These are phyloP conservation scores for Solanum medicagineum DNA, from an alignment of 257 asterid genomes.

Conservation along the genomic window DNA sequence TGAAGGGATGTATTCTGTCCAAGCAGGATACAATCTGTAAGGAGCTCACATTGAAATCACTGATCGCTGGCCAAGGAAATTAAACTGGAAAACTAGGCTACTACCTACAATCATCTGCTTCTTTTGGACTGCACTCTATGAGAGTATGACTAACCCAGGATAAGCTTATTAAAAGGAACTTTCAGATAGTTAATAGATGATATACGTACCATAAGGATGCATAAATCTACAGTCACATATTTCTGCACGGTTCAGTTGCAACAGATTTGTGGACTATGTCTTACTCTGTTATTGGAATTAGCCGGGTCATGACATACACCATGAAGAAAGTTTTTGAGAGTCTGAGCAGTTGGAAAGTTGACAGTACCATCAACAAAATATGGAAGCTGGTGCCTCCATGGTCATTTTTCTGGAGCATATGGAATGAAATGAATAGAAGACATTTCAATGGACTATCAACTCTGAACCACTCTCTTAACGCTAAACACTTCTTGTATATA, in stretches of 20 bases:
- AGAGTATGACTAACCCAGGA: too few species aligned
- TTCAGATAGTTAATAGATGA: too few species aligned
- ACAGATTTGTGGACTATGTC: background rate
- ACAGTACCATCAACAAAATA: background rate
- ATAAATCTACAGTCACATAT: background rate
- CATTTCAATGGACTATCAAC: background rate
- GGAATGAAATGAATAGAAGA: background rate
- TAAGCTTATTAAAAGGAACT: background rate
- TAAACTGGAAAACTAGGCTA: background rate
- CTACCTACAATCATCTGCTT: background rate
- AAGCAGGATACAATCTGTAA: background rate
- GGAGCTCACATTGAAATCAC: background rate
- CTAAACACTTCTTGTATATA: background rate
- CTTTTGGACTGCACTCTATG: too few species aligned
- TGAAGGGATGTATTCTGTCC: background rate
- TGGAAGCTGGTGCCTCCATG: background rate
- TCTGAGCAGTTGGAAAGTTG: background rate
- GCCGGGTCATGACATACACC: too few species aligned
- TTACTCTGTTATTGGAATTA: too few species aligned
- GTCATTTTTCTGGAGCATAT: background rate
- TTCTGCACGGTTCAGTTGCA: background rate
- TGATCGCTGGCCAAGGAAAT: background rate
- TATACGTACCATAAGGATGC: background rate
- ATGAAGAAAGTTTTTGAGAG: too few species aligned
- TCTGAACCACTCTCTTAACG: background rate